Evolutionary conservation across 352 stramenopile species (phyloP), one percentile per base, ranked within the genome.

Genomic region (Globisporangium takayamanum): DNA sequence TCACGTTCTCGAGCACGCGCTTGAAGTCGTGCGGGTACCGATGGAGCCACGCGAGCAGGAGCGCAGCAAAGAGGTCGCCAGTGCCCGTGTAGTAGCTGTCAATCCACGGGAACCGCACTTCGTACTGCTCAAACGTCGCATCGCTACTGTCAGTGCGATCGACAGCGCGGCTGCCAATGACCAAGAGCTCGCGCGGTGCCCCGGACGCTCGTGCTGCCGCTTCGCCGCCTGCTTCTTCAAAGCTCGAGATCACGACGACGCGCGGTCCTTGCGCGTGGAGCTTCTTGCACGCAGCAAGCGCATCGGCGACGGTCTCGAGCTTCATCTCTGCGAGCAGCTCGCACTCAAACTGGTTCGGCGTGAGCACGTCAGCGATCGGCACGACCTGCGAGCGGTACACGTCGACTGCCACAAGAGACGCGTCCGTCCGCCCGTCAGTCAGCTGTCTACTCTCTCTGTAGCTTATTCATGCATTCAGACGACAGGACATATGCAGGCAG

Each of bases 301-400:
- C 83, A 33, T 93, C 81, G 8, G 72, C 56, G n/a, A 92, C 77
- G 0, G 73, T 86, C 5, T 63, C 67, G 28, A 95, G 70, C 59
- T 82, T 70, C 68, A 85, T 86, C 50, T 87, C 69, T 0, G 85
- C 83, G 37, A 95, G 70, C 44, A 91, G 53, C 52, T 95, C 85
- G 44, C 83, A 92, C 57, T 95, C 85, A 45, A 89, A 95, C 56
- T 95, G 85, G 64, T 93, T 95, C 8, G 84, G 84, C 47, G 85
- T 93, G 44, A 95, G 67, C 51, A 95, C 84, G 59, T 90, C 78
- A 15, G 80, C 87, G 69, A 93, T 88, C 51, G 83, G 84, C 41
- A 95, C 57, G 46, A 95, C 76, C 53, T 84, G 73, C 33, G 73
- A 74, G 25, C 85, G 78, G 54, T 95, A 95, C 49, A 95, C 62